These are phyloP conservation scores for Acer negundo DNA, from an alignment of 345 rosid species.

Conservation along the genomic window DNA sequence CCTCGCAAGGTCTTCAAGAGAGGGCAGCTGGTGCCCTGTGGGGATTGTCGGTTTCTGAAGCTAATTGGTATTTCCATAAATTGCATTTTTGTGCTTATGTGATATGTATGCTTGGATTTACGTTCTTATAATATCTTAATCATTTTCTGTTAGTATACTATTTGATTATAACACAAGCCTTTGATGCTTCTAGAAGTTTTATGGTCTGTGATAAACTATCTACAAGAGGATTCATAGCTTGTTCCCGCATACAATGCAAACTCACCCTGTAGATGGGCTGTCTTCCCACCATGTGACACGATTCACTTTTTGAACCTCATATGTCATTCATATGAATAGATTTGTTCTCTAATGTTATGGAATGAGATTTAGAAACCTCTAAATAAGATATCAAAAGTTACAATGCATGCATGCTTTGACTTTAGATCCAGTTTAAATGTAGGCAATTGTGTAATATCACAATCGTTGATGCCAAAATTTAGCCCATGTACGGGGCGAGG, in stretches of 20 bases:
- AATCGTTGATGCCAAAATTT: too few relatives aligned
- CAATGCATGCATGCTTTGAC: background rate
- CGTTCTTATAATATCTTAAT: background rate
- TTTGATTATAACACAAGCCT: background rate
- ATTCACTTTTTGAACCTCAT: background rate
- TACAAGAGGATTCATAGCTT: background rate
- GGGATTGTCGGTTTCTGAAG: slow-evolving; percentile 96
- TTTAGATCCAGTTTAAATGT: background rate
- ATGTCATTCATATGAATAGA: background rate
- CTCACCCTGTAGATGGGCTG: background rate
- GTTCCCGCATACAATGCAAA: background rate
- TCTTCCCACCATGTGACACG: background rate
- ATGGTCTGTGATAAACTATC: slow-evolving; percentile 5
- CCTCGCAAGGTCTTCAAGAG: slow-evolving; percentile 95
- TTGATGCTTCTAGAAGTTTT: background rate
- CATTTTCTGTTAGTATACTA: background rate
- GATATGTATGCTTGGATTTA: background rate
- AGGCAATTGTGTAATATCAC: background rate
- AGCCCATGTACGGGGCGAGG: too few relatives aligned
- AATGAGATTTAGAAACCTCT: background rate
- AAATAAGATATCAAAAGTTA: background rate
- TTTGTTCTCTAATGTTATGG: background rate
- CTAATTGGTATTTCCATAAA: slow-evolving; percentile 59
- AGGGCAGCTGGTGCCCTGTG: slow-evolving; percentile 98
- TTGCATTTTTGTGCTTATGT: background rate